Base-by-base conservation (phyloP, 495 filamentous ascomycete species). In the Physcia stellaris region DNA sequence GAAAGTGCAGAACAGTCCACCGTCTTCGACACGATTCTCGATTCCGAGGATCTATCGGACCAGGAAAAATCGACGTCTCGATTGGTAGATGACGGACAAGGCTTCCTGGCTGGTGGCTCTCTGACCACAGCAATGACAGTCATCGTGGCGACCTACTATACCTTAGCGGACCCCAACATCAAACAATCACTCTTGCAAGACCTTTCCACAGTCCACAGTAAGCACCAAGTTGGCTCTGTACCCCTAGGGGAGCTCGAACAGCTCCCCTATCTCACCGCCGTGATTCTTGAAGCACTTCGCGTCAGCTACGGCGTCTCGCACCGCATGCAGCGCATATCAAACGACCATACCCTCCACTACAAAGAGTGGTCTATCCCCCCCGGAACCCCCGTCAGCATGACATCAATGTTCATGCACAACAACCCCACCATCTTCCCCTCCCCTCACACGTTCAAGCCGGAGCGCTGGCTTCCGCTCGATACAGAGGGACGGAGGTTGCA, bases 251-350 rank as follows among this genome's bases (percentile, higher is more conserved):
- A 54, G 16, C 56, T 66, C 0, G 64, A 66, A 37, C 46, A 65
- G 40, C 60, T 66, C 1, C 64, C 68, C 2, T 73, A 68, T 42
- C 39, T 50, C 7, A 63, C 50, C 4, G 49, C 55, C 0, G 49
- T 57, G 2, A 32, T 62, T 5, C 54, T 47, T 41, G 61, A 63
- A 43, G 60, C 26, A 28, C 1, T 7, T 7, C 29, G 43, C n/a
- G 31, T 42, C 39, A 28, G 36, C 15, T 61, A 58, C 23, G 63
- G 62, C 18, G 51, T 48, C 12, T 42, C 54, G 2, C 24, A 21
- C 12, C 51, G 44, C 26, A 30, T 52, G 6, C 24, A 42, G 30
- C 52, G 60, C 16, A 45, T 66, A 6, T 52, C 55, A 0, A 56
- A 55, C 11, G 47, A 50, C 22, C 32, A 18, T 4, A 35, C 16